Percentiles rank a stretch among this genome's conserved stretches.
Evolutionary conservation across 1,284 basidiomycete species (phyloP).

Genomic region (Caloboletus firmus): DNA sequence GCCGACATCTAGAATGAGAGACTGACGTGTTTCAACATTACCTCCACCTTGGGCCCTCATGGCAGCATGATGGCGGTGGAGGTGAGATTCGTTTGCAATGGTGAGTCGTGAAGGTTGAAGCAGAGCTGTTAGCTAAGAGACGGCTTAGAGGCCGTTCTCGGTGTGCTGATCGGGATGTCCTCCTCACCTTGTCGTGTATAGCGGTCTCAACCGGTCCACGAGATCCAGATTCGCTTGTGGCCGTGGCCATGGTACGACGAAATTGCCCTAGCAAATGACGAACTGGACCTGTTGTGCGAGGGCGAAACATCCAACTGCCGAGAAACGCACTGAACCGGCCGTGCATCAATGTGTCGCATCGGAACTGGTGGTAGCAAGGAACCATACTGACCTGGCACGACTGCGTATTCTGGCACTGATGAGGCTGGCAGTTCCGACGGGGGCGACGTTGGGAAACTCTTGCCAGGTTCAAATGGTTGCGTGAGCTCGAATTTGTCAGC

Average conservation of each 20-base stretch:
- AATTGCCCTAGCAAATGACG: constrained; percentile 23
- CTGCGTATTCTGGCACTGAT: not conserved
- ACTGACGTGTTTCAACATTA: constrained; percentile 71
- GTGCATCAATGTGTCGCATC: constrained; percentile 25
- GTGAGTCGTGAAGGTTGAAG: constrained; percentile 58
- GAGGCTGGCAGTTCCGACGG: not conserved
- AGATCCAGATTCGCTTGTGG: constrained; percentile 17
- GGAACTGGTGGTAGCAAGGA: constrained; percentile 12
- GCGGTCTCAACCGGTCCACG: constrained; percentile 47
- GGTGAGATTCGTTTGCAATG: constrained; percentile 74
- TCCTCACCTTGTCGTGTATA: constrained; percentile 55
- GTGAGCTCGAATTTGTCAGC: constrained; percentile 22
- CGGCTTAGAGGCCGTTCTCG: constrained; percentile 20
- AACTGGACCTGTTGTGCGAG: constrained; percentile 21
- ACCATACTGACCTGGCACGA: constrained; percentile 11
- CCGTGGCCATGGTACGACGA: constrained; percentile 31
- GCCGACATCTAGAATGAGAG: constrained; percentile 18
- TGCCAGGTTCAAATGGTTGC: not conserved
- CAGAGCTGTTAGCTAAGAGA: constrained; percentile 51
- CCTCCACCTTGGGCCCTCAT: constrained; percentile 67
- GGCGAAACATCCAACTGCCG: constrained; percentile 27
- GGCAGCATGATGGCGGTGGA: constrained; percentile 73
- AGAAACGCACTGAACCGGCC: constrained; percentile 11
- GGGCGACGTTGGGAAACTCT: not conserved
- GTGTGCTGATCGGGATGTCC: constrained; percentile 22